These are phyloP conservation scores for Pseudocohnilembus persalinus DNA, from an alignment of 169 alveolate species.

Conservation along the genomic window DNA sequence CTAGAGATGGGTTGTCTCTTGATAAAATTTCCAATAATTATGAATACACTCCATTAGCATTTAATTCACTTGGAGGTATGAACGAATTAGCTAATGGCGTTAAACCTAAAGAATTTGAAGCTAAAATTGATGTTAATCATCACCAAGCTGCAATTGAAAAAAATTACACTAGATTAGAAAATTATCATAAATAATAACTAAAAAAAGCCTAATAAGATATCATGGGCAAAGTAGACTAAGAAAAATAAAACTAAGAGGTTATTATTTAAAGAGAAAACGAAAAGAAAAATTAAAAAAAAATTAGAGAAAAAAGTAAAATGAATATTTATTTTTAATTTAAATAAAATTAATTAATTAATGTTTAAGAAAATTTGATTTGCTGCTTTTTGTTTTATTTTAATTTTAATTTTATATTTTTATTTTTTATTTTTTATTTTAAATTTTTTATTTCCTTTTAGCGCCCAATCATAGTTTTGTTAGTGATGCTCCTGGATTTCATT, in stretches of 20 bases:
- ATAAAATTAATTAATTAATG: neutral
- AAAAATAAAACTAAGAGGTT: no score
- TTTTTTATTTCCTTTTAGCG: neutral
- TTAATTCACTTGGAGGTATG: slow-evolving; percentile 77
- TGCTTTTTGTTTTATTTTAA: no score
- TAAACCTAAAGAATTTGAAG: slow-evolving; percentile 56
- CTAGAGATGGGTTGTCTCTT: slow-evolving; percentile 83
- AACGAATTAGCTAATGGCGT: slow-evolving; percentile 67
- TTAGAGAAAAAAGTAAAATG: slow-evolving; percentile 50
- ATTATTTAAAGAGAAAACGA: neutral
- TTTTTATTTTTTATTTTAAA: no score
- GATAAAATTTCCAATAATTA: slow-evolving; percentile 86
- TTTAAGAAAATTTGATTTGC: no score
- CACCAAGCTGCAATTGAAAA: slow-evolving; percentile 67
- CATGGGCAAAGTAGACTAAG: slow-evolving; percentile 22
- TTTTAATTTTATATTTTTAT: no score
- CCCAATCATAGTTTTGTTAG: slow-evolving; percentile 16
- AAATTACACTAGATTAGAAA: slow-evolving; percentile 71
- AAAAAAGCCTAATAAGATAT: slow-evolving; percentile 69
- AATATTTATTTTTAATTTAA: slow-evolving; percentile 33
- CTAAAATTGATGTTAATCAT: slow-evolving; percentile 59
- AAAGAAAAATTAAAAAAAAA: slow-evolving; percentile 54
- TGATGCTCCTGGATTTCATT: neutral
- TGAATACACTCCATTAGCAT: slow-evolving; percentile 83
- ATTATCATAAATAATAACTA: slow-evolving; percentile 69